A percentile compares a stretch with the other conserved stretches of the same genome.
phyloP scores from a whole-genome alignment of 345 rosid genomes.

The Psidium guajava region DNA sequence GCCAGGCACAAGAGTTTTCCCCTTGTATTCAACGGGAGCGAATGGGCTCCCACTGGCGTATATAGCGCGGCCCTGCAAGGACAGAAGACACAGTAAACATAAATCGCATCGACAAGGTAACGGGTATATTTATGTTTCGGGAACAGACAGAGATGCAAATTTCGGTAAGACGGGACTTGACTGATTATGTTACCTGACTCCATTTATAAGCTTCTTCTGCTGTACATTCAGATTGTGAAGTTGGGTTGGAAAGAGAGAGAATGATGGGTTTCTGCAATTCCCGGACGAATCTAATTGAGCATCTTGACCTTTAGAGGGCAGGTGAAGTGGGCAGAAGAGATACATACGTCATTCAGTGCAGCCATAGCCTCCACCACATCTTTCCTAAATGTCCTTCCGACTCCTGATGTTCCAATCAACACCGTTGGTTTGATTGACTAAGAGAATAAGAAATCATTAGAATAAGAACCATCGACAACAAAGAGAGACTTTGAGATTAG shows the following conservation, averaged over 20 bases:
- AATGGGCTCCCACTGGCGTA: constrained; percentile 98
- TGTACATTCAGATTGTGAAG: constrained; percentile 95
- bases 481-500: background rate
- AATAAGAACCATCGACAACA: background rate
- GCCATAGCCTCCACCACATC: constrained; percentile 94
- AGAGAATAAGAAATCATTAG: constrained; percentile 2
- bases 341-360: constrained; percentile 54
- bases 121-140: background rate
- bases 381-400: constrained; percentile 75
- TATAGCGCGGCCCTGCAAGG: constrained; percentile 69
- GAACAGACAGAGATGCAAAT: background rate
- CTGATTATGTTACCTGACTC: constrained; percentile 53
- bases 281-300: background rate
- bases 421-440: constrained; percentile 90
- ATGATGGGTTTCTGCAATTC: constrained; percentile 74
- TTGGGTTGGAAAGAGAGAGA: constrained; percentile 90
- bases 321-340: background rate
- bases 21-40: constrained; percentile 56
- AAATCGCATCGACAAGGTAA: background rate
- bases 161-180: background rate
- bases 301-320: background rate
- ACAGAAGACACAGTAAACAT: background rate
- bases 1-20: constrained; percentile 60
- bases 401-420: constrained; percentile 92
- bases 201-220: constrained; percentile 93